Evolutionary conservation across 495 filamentous ascomycete genomes (phyloP), one percentile per base, ranked within the genome.

Genomic region (Tuber borchii): DNA sequence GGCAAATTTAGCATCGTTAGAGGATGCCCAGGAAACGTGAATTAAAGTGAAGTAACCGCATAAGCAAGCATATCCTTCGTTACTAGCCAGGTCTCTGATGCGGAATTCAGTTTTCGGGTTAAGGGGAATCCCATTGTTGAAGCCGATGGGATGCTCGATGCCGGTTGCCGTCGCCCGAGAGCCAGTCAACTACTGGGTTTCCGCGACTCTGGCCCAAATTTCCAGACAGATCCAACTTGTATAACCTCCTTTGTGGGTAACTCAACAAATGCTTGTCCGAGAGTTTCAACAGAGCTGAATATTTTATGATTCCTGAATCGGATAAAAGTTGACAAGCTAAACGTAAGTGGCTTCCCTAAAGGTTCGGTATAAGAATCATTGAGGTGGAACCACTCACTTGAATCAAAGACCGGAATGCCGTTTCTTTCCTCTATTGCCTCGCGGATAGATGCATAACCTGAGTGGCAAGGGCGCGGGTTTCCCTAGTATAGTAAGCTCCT

Each of bases 21-120:
- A 90, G 86, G 98, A 99, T 48, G 97, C 93, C 71, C 95, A 90
- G 2, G 95, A 97, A 69, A 98, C 95, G 86, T 99, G 95, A 78
- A 99, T 99, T 14, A 96, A 96, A 83, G 98, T 99, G 87, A 93
- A 98, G 82, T 99, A 96, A 34, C 96, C 96, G 69, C 95, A 98
- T 44, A 99, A 95, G 73, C 93, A 91, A 70, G 96, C 96, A 80
- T 99, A 99, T 17, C 92, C 96, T 87, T 98, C 96, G 83, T 99
- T 99, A 73, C 93, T 96, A 22, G 94, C 91, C n/a, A 96, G 95
- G 39, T 96, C 95, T 79, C 92, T 92, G 70, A 97, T 88, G 75
- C 90, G 89, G 39, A 98, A 86, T 61, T 93, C 91, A 2, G 93
- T 92, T 87, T 95, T 97, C 73, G 95, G 94, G 81, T 91, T 96